phyloP scores from a whole-genome alignment of 345 rosid genomes.

The Populus deltoides region DNA sequence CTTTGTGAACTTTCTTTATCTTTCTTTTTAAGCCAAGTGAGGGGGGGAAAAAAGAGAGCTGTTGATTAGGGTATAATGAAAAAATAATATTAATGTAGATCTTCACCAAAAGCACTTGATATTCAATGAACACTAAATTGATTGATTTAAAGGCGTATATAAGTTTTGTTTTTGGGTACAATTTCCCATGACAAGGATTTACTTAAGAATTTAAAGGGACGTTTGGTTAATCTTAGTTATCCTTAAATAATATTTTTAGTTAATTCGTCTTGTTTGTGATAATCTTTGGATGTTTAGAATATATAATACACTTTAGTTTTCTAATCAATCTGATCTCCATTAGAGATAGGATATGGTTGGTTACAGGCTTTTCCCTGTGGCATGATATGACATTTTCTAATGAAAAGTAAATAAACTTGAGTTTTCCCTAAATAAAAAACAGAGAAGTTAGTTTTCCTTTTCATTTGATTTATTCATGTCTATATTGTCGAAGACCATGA shows the following conservation, averaged over 20 bases:
- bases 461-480: background rate
- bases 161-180: background rate
- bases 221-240: no score
- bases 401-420: background rate
- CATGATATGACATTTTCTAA: conserved; percentile 1
- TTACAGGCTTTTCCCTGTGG: background rate
- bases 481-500: background rate
- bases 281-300: background rate
- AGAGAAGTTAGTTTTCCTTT: background rate
- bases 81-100: background rate
- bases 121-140: background rate
- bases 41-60: background rate
- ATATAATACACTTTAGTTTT: background rate
- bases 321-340: background rate
- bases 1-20: background rate
- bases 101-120: background rate
- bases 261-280: background rate
- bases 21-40: background rate
- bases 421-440: background rate
- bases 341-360: conserved; percentile 15
- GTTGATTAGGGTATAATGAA: background rate
- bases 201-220: no score
- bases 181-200: no score
- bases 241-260: background rate
- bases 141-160: background rate